Base-by-base conservation (phyloP, 2,329 filamentous ascomycete genomes). In the Aspergillus sp. region DNA sequence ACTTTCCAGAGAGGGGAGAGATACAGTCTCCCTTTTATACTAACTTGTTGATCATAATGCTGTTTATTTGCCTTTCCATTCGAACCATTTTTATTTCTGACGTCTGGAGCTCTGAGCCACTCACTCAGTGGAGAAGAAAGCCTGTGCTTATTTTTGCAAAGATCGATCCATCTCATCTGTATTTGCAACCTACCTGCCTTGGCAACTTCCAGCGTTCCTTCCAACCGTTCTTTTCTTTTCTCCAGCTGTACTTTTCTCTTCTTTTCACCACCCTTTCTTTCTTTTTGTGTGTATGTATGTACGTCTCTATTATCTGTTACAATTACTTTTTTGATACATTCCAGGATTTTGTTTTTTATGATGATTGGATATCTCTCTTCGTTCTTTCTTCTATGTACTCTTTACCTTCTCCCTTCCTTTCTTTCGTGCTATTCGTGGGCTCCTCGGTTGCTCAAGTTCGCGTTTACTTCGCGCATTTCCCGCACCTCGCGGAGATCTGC, bases 201-300 rank as follows among this genome's bases (percentile, higher is more conserved):
- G 53, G 39, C 26, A 20, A 32, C 18, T 47, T 47, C 45, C 54
- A 56, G 54, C 39, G 14, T 54, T n/a, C 49, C 46, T 52, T 58
- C 47, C 18, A 10, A 20, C 20, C 20, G 20, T 20, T 55, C 11
- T 22, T 22, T 26, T 31, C 32, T 42, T 53, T 42, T 39, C 32
- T 53, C 14, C n/a, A 5, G 10, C 29, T 53, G 26, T n/a, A 42
- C 18, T 53, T 42, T 53, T 53, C 18, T 22, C 20, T 18, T 45
- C 32, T 42, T 53, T 42, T 39, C 20, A 42, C 14, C 9, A 6
- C 5, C 29, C 42, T 16, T 18, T 24, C 18, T 53, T 20, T 36
- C 29, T 42, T 53, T 53, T 39, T 16, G 14, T 18, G 46, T 11
- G 46, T 49, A 11, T 52, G 20, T 36, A 29, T 52, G 20, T 36